Conservation (phyloP, 768 basidiomycete species). For the Macrolepiota albuminosa region DNA sequence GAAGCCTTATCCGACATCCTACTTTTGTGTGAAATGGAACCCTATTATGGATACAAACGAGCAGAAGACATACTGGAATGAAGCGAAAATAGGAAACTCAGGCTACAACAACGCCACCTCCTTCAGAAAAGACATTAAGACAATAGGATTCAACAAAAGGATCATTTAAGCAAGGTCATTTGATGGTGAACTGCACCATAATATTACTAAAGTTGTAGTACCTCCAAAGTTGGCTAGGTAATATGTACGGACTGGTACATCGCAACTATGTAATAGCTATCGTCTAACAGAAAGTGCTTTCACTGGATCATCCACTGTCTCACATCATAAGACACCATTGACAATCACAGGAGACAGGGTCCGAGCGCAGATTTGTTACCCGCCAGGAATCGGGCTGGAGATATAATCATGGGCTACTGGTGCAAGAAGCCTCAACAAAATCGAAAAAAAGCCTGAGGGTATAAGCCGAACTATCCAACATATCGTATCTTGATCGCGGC, state of each 20-base stretch:
- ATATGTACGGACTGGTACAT: neutral
- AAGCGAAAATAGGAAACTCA: too few species aligned
- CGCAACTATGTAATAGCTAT: neutral
- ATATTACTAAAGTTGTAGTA: neutral
- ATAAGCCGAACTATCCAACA: slow-evolving; percentile 40
- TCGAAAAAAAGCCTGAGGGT: neutral
- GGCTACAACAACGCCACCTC: too few species aligned
- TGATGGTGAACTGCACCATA: neutral
- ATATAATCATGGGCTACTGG: neutral
- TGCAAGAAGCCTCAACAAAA: slow-evolving; percentile 1
- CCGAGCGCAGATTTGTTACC: neutral
- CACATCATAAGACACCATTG: neutral
- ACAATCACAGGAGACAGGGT: neutral
- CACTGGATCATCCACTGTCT: slow-evolving; percentile 24
- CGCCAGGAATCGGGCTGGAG: neutral
- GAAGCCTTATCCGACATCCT: too few species aligned
- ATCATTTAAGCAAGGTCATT: neutral
- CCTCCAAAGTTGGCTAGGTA: neutral
- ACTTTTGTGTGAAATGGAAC: too few species aligned
- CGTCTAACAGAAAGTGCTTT: neutral
- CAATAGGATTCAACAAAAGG: too few species aligned
- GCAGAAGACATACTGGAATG: too few species aligned
- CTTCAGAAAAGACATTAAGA: too few species aligned
- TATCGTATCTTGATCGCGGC: slow-evolving; percentile 76
- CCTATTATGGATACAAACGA: too few species aligned